Base-by-base conservation (phyloP, 2,329 filamentous ascomycete species). In the Microdochium bolleyi region DNA sequence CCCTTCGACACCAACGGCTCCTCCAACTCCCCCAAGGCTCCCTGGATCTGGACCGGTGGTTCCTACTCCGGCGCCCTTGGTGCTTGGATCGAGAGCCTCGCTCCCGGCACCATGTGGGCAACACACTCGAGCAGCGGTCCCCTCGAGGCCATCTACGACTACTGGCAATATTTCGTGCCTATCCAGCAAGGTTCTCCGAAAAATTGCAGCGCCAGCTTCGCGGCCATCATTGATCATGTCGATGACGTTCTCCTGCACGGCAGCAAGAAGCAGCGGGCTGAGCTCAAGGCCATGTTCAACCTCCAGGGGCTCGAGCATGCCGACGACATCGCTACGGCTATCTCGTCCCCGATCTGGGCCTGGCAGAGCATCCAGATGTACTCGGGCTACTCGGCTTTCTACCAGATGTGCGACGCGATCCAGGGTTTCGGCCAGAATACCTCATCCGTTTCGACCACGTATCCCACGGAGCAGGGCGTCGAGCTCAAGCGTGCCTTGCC, bases 71-170 rank as follows among this genome's bases (percentile, higher is more conserved):
- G 79, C 41, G 77, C 78, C 4, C 66, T 84, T 16, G 63, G 78
- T 2, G 79, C 78, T 1, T 83, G 79, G 79, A 78, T 73, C 2
- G 75, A 76, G 34, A 74, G 73, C 57, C 55, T 75, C 2, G 66
- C 72, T 1, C 78, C 79, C 0, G 80, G 76, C 7, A 82, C 78
- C 1, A 79, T 81, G 64, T 83, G 79, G 79, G 79, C 79, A 1
- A 83, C 83, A 56, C 78, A 80, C 62, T 69, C 79, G 2, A 78
- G 76, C 27, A 78, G 75, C 61, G 80, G 74, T 0, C 76, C 78
- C 0, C 78, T 83, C 1, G 66, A 84, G 58, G 74, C 76, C 1
- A 73, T 83, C 32, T 71, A 73, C 24, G 70, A 84, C 62, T 82
- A 76, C 60, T 84, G 78, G 78, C 69, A 76, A 62, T 84, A 83